These are phyloP conservation scores for Neofusicoccum ribis DNA, from an alignment of 2,329 filamentous ascomycete genomes.

Conservation along the genomic window DNA sequence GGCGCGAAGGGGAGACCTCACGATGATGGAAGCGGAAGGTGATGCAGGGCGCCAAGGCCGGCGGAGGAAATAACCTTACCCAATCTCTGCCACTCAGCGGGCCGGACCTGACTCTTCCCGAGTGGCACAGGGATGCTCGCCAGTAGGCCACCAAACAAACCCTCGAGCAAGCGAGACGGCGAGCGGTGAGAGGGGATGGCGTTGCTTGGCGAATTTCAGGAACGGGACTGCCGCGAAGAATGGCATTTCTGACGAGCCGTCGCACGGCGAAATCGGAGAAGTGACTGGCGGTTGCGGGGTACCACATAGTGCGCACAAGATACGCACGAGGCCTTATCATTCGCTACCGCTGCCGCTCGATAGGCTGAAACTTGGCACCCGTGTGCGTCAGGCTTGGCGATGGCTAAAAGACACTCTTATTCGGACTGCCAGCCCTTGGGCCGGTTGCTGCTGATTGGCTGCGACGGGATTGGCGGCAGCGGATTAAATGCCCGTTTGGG, in stretches of 20 bases:
- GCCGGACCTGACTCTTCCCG: neutral
- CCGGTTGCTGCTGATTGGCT: neutral
- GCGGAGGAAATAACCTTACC: conserved; percentile 11
- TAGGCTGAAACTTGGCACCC: conserved; percentile 8
- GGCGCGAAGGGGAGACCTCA: neutral
- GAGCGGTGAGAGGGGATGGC: neutral
- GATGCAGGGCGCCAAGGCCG: conserved; percentile 11
- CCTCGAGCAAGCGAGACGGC: neutral
- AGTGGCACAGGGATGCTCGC: neutral
- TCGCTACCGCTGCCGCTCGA: conserved; percentile 5
- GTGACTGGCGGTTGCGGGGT: neutral
- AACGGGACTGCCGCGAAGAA: neutral
- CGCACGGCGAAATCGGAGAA: neutral
- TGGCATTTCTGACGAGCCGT: neutral
- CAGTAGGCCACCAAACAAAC: neutral
- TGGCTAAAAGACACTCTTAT: neutral
- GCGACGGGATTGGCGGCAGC: neutral
- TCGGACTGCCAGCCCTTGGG: neutral
- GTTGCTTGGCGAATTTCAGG: conserved; percentile 1
- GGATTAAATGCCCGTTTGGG: neutral
- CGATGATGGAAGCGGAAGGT: conserved; percentile 20
- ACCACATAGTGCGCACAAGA: conserved; percentile 5
- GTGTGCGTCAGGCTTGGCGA: conserved; percentile 9
- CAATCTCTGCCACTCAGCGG: conserved; percentile 8
- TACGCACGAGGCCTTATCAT: conserved; percentile 17